phyloP scores from a whole-genome alignment of 345 rosid genomes.

The Excoecaria agallocha region DNA sequence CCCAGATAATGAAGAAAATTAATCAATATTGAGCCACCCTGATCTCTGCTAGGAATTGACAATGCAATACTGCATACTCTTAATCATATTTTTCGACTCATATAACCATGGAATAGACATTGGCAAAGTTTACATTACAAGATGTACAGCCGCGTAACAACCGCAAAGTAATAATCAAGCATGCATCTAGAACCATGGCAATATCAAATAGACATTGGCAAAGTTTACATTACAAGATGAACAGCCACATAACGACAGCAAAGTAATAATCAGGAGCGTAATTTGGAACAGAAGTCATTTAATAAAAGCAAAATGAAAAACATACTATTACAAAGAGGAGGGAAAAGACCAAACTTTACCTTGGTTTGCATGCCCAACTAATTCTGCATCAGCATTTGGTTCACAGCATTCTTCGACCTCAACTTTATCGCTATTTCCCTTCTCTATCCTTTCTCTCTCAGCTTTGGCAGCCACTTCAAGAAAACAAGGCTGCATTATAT shows the following conservation, averaged over 20 bases:
- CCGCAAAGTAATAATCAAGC: neutral
- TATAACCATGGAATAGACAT: neutral
- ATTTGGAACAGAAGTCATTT: neutral
- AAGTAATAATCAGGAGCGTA: neutral
- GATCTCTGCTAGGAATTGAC: neutral
- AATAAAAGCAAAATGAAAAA: neutral
- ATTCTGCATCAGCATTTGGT: neutral
- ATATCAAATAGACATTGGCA: neutral
- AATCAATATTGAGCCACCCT: neutral
- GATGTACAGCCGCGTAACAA: too few relatives aligned
- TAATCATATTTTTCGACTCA: neutral
- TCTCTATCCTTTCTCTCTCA: slow-evolving; percentile 15
- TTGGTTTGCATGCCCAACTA: neutral
- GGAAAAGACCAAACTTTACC: neutral
- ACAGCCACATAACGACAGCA: neutral
- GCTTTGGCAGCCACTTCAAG: slow-evolving; percentile 29
- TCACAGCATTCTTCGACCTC: neutral
- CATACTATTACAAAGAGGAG: neutral
- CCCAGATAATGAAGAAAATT: neutral
- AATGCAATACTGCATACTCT: neutral
- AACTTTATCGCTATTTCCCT: neutral
- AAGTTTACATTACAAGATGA: neutral
- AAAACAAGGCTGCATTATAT: slow-evolving; percentile 37
- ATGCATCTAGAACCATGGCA: neutral
- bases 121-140: neutral